These are phyloP conservation scores for Eleusine indica DNA, from an alignment of 176 grass and related monocot genomes.

Conservation along the genomic window DNA sequence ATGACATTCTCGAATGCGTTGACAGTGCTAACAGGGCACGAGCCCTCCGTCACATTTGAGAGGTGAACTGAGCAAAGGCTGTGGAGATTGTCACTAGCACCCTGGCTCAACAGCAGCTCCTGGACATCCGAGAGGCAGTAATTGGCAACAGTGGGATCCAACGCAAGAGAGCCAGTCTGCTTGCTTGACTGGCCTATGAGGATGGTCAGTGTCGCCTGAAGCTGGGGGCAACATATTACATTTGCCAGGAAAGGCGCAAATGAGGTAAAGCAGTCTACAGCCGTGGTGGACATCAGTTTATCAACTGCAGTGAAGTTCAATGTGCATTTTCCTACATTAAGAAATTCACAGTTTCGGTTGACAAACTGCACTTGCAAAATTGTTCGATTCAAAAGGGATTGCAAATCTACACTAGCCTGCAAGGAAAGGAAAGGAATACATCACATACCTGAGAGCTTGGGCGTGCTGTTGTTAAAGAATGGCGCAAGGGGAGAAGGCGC, in stretches of 20 bases:
- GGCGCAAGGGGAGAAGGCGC: constrained; percentile 78
- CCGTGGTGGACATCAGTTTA: constrained; percentile 70
- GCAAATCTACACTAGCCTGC: neutral
- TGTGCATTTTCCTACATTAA: constrained; percentile 64
- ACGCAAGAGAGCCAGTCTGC: constrained; percentile 70
- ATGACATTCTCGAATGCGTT: constrained; percentile 67
- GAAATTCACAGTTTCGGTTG: constrained; percentile 8
- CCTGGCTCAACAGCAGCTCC: constrained; percentile 80
- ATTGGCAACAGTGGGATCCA: constrained; percentile 73
- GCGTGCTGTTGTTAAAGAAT: constrained; percentile 84
- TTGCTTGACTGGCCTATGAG: constrained; percentile 94
- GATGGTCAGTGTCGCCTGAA: constrained; percentile 81
- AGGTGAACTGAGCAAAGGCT: constrained; percentile 75
- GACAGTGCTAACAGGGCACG: constrained; percentile 68
- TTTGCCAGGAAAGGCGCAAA: constrained; percentile 93
- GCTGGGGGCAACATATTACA: constrained; percentile 96
- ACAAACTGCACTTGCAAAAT: neutral
- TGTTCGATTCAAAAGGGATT: constrained; percentile 4
- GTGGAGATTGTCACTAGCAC: constrained; percentile 65
- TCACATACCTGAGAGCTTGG: constrained; percentile 78
- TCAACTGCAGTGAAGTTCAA: constrained; percentile 78
- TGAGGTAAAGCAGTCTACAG: constrained; percentile 73
- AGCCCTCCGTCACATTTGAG: constrained; percentile 73
- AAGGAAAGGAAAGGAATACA: neutral
- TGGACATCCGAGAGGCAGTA: constrained; percentile 92